Percentiles rank a stretch among this genome's conserved stretches.
Evolutionary conservation across 2,329 filamentous ascomycete genomes (phyloP).

Genomic region (Cladophialophora chaetospira): DNA sequence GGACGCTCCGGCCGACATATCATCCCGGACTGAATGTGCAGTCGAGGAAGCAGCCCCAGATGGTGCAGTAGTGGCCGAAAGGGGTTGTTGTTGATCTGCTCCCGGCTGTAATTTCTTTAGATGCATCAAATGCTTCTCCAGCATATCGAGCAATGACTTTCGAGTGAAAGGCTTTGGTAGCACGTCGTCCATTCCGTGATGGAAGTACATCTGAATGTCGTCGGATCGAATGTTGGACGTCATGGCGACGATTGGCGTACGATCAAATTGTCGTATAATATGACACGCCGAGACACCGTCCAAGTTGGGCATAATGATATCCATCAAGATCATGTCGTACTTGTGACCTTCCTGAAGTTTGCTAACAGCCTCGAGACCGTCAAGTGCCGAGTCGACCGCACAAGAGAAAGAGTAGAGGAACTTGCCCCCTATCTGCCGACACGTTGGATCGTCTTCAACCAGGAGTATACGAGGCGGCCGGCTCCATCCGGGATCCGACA

Average conservation of each 20-base stretch:
- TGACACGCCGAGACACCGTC: conserved; percentile 94
- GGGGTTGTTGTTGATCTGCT: conserved; percentile 53
- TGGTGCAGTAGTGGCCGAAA: conserved; percentile 38
- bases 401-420: conserved; percentile 67
- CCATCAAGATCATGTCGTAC: conserved; percentile 77
- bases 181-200: conserved; percentile 97
- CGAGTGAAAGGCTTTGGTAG: conserved; percentile 95
- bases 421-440: conserved; percentile 66
- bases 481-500: conserved; percentile 66
- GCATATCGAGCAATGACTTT: conserved; percentile 77
- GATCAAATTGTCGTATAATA: conserved; percentile 84
- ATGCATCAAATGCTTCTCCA: conserved; percentile 86
- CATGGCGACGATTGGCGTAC: conserved; percentile 92
- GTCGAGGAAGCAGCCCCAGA: conserved; percentile 54
- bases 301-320: conserved; percentile 95
- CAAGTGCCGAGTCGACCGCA: conserved; percentile 67
- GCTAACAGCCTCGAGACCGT: conserved; percentile 88
- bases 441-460: conserved; percentile 78
- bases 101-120: conserved; percentile 69
- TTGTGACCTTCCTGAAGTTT: conserved; percentile 71
- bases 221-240: conserved; percentile 97
- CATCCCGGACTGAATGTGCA: conserved; percentile 62
- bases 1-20: conserved; percentile 64
- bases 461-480: conserved; percentile 77
- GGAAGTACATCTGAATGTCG: conserved; percentile 95